Base-by-base conservation (phyloP, 371 early-diverging fungal species). In the Mycotypha africana region DNA sequence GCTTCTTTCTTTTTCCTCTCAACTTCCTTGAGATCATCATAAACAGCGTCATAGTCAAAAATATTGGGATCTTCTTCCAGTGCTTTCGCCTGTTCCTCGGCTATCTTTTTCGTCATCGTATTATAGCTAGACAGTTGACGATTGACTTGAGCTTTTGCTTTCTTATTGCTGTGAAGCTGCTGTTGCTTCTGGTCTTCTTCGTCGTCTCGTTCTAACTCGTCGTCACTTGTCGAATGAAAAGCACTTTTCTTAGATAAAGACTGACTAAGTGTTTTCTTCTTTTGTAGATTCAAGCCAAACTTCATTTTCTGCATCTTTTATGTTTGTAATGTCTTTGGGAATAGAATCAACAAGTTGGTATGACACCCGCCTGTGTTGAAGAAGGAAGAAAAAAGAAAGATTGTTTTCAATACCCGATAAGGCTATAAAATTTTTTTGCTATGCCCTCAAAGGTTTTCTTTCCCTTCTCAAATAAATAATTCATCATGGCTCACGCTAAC, bases 1-100 rank as follows among this genome's bases (percentile, higher is more conserved):
- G 70, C 69, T 34, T 68, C 66, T 38, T 64, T 50, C 47, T 78
- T 73, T 23, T 67, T 68, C 15, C 67, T 67, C 30, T 88, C 85
- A 0, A 69, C 81, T 5, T 70, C 67, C 56, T 89, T 92, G 45
- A 93, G 74, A 43, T 80, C 81, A 49, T 95, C 95, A 57, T 92
- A 94, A 0, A 88, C 84, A 4, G 79, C 89, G 58, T 96, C 97
- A 54, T 96, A 96, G 47, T 89, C 93, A 61, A 85, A 96, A 2
- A 88, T 80, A 19, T 72, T 84, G 2, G 94, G 84, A 65, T 95
- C 93, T 53, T 85, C 76, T 40, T 81, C 83, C 1, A 90, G 55
- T 8, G 91, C 90, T 56, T 74, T 72, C 36, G 76, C 67, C 38
- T 85, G 79, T 44, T 73, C 67, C 42, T 78, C 74, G 26, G 57